Percentiles rank a stretch among this genome's conserved stretches.
These are phyloP conservation scores for Stephanodiscus triporus DNA, from an alignment of 108 stramenopile species.

Conservation along the genomic window DNA sequence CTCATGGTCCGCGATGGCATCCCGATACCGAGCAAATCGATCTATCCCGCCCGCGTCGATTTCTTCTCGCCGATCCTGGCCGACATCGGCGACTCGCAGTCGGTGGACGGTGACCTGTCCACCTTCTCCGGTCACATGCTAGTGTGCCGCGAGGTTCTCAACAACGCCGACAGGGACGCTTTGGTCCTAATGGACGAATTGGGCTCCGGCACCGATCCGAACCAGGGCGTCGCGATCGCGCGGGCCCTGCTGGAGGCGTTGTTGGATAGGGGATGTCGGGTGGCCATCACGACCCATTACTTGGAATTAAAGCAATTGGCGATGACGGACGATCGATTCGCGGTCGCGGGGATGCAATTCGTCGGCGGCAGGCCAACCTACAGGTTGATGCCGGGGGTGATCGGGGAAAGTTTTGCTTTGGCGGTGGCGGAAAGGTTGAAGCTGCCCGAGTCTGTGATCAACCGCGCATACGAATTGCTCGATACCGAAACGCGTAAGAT, in stretches of 20 bases:
- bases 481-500: constrained; percentile 87
- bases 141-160: constrained; percentile 82
- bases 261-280: constrained; percentile 81
- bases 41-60: constrained; percentile 72
- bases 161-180: constrained; percentile 63
- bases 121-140: constrained; percentile 95
- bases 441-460: constrained; percentile 73
- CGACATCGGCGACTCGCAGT: constrained; percentile 95
- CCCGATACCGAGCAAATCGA: constrained; percentile 70
- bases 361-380: constrained; percentile 88
- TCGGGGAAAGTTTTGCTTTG: constrained; percentile 93
- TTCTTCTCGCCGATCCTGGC: constrained; percentile 89
- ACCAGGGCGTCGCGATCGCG: constrained; percentile 95
- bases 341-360: constrained; percentile 92
- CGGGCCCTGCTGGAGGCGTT: constrained; percentile 91
- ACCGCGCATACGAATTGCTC: constrained; percentile 78
- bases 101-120: constrained; percentile 90
- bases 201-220: constrained; percentile 93
- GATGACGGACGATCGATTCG: constrained; percentile 82
- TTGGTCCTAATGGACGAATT: constrained; percentile 95
- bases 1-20: constrained; percentile 89
- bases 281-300: constrained; percentile 95
- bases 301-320: constrained; percentile 92
- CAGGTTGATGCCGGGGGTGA: constrained; percentile 85
- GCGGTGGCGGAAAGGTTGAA: constrained; percentile 84